Base-by-base conservation (phyloP, 2,329 filamentous ascomycete genomes). In the Exutisphaerella laricina region DNA sequence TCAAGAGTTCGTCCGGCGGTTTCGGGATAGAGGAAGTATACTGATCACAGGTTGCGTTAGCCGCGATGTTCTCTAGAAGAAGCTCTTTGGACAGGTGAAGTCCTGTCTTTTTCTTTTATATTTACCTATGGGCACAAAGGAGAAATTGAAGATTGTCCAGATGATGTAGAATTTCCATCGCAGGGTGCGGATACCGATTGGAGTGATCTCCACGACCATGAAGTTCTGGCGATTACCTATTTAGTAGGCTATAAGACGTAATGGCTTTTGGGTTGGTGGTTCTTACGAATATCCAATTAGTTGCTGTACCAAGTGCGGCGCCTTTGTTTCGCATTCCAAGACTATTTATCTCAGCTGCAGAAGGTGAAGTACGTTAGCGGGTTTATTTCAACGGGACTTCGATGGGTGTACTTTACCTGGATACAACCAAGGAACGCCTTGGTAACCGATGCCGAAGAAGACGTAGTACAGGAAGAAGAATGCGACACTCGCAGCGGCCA, bases 391-490 rank as follows among this genome's bases (percentile, higher is more conserved):
- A n/a, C n/a, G n/a, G n/a, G n/a, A n/a, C n/a, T n/a, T n/a, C n/a
- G n/a, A n/a, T n/a, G n/a, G n/a, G n/a, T n/a, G n/a, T n/a, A n/a
- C n/a, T 16, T 31, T n/a, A n/a, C 7, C 28, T 6, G 71, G 69
- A 44, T 71, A 73, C 4, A 68, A 45, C 59, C 57, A 58, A 1
- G 55, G 55, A 18, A 65, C 58, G 3, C 69, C 72, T 28, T 72
- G 49, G 36, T 51, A 54, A 8, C 54, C 54, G 13, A 55, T 68
- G 12, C 66, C 72, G 47, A 77, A 76, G 61, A 73, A 74, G 31
- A 75, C 66, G 51, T 75, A 75, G 59, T 74, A 76, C 5, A 76
- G 50, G 57, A 77, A 76, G 58, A 77, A 72, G 53, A 74, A 74
- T 0, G 66, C 68, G 30, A 72, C 66, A 0, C 67, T 69, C 4